These are phyloP conservation scores for Dendrobium catenatum DNA, from an alignment of 106 monocot species.

Conservation along the genomic window DNA sequence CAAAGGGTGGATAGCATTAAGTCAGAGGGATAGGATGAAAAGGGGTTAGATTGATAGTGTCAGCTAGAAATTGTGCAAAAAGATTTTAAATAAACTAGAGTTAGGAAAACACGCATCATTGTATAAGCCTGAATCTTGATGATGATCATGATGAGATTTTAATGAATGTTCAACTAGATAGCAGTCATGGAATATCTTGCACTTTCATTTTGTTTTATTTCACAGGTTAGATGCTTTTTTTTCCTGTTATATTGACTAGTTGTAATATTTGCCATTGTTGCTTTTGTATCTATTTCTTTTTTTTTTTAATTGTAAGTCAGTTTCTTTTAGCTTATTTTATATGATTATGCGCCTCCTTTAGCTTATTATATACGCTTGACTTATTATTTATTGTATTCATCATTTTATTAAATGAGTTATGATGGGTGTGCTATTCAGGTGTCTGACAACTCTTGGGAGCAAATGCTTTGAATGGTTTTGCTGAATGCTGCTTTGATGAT, in stretches of 20 bases:
- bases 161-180: neutral
- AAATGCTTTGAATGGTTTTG: conserved; percentile 44
- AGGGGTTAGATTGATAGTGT: too few species aligned
- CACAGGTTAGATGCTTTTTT: neutral
- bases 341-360: neutral
- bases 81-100: too few species aligned
- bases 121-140: too few species aligned
- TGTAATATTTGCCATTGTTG: too few species aligned
- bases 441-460: conserved; percentile 52
- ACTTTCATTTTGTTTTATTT: neutral
- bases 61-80: too few species aligned
- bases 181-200: neutral
- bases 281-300: neutral
- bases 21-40: too few species aligned
- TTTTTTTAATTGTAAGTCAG: neutral
- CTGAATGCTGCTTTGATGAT: conserved; percentile 39
- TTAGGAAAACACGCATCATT: too few species aligned
- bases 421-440: conserved; percentile 42
- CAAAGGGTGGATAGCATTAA: too few species aligned
- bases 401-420: conserved; percentile 22
- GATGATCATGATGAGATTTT: too few species aligned
- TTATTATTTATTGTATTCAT: neutral
- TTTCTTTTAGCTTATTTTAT: neutral
- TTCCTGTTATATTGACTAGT: too few species aligned
- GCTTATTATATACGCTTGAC: too few species aligned